Base-by-base conservation (phyloP, 257 asterid species). In the Mitragyna speciosa region DNA sequence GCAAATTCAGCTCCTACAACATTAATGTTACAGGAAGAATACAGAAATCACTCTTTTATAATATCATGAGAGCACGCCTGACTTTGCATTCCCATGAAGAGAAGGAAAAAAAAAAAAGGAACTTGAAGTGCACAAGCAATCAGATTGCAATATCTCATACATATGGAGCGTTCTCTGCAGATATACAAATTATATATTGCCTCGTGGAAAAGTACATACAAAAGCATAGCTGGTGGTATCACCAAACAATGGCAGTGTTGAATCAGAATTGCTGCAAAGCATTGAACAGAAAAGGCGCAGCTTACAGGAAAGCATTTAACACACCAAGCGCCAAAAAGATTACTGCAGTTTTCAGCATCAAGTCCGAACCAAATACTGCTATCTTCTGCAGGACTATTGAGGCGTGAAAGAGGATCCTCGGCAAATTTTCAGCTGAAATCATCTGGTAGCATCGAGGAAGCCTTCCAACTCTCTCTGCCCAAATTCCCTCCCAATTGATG, bases 381-480 rank as follows among this genome's bases (percentile, higher is more conserved):
- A 63, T 77, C 72, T 82, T 81, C 82, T 73, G 85, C 31, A 48
- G 70, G 70, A 75, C 81, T 84, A 81, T 79, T 66, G 54, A 82
- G 87, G 76, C 71, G 48, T 77, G 54, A 70, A 84, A 82, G 76
- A 70, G 76, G 45, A 73, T 76, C 69, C 31, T 65, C 39, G 19
- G 72, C 65, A 66, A 78, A 78, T 66, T 66, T 75, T 52, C 81
- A 79, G 65, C 47, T 17, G 51, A 67, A 73, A 87, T 89, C 89
- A 92, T 86, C 94, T 90, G 24, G 83, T 84, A 28, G 85, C 88
- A 78, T 86, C 92, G 45, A 94, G 92, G 83, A 91, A 84, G 75
- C 92, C 91, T 84, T 90, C 97, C 89, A 94, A 76, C 84, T 92
- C 97, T 68, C 94, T 86, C 71, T 82, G 84, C 56, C 98, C 97